Conservation (phyloP, 129 eudicot species). For the Dittrichia graveolens region DNA sequence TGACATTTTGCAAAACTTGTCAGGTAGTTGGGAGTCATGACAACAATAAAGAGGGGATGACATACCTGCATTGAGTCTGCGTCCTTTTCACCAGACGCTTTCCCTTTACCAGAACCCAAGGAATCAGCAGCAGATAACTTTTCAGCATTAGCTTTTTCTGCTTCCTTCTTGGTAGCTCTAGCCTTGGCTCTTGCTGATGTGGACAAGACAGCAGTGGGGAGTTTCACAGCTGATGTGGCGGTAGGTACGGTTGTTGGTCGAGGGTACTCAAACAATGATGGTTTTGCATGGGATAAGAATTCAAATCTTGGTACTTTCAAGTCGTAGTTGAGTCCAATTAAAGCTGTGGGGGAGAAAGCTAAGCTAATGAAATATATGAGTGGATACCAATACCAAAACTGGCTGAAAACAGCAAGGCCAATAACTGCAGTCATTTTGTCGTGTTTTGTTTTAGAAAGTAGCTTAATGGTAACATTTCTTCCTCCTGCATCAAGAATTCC, state of each 20-base stretch:
- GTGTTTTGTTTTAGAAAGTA: constrained; percentile 89
- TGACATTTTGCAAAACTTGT: no score
- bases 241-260: constrained; percentile 88
- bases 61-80: constrained; percentile 88
- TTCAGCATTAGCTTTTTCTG: constrained; percentile 70
- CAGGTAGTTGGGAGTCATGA: no score
- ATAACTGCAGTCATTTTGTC: constrained; percentile 91
- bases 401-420: constrained; percentile 97
- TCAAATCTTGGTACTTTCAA: constrained; percentile 87
- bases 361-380: constrained; percentile 83
- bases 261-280: constrained; percentile 93
- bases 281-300: constrained; percentile 88
- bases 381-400: constrained; percentile 99
- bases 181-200: constrained; percentile 92
- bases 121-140: constrained; percentile 50
- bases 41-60: no score
- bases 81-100: constrained; percentile 63
- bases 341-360: constrained; percentile 93
- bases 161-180: constrained; percentile 90
- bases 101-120: constrained; percentile 64
- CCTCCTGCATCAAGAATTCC: constrained; percentile 99
- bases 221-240: constrained; percentile 80
- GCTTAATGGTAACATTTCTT: constrained; percentile 85
- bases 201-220: constrained; percentile 90
- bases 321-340: constrained; percentile 88